Conservation (phyloP, 306 rosid genomes). For the Ceratonia siliqua region DNA sequence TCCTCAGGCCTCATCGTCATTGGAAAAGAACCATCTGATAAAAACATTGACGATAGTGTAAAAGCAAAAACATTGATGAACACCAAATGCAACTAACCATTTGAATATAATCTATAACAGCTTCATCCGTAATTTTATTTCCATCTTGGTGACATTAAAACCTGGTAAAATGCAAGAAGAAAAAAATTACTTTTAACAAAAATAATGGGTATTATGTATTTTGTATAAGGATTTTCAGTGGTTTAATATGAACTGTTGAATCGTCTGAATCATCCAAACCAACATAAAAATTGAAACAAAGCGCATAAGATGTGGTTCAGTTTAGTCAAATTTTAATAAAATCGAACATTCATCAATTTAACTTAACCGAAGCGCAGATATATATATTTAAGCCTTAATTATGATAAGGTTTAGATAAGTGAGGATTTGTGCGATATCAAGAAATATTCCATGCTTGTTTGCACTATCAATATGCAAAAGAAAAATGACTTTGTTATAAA, state of each 20-base stretch:
- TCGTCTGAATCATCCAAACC: too few species aligned
- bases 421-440: slow-evolving; percentile 83
- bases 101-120: slow-evolving; percentile 68
- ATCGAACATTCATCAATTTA: too few species aligned
- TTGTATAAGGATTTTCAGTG: not conserved
- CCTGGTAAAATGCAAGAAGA: slow-evolving; percentile 47
- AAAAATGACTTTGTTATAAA: not conserved
- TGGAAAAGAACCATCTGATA: too few species aligned
- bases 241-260: too few species aligned
- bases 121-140: slow-evolving; percentile 80
- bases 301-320: slow-evolving; percentile 73
- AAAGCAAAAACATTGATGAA: too few species aligned
- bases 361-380: too few species aligned
- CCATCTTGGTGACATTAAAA: slow-evolving; percentile 96
- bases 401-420: slow-evolving; percentile 84
- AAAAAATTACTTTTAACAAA: not conserved
- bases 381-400: slow-evolving; percentile 87
- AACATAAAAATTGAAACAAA: not conserved
- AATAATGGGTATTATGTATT: not conserved
- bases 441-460: slow-evolving; percentile 81
- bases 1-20: too few species aligned
- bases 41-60: too few species aligned
- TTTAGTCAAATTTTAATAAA: too few species aligned
- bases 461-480: slow-evolving; percentile 74
- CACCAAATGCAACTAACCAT: slow-evolving; percentile 51